Evolutionary conservation across 2,329 filamentous ascomycete species (phyloP).

Genomic region (Botrytis cinerea): DNA sequence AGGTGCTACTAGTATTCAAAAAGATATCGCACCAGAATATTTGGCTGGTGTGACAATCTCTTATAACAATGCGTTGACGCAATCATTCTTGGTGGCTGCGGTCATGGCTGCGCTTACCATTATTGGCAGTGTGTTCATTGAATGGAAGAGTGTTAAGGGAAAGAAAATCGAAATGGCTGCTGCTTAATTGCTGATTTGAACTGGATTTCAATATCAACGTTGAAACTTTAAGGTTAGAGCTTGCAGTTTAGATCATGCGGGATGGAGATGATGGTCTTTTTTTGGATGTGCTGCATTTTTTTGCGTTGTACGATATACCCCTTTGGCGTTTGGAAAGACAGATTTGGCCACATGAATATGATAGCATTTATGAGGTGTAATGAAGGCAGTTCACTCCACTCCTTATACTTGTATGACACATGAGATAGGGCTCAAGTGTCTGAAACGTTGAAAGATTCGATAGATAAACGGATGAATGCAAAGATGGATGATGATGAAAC

Average conservation of each 20-base stretch:
- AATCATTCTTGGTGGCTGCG: constrained; percentile 55
- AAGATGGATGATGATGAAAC: neutral
- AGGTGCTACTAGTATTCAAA: constrained; percentile 62
- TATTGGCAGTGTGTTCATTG: constrained; percentile 17
- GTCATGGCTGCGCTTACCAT: constrained; percentile 15
- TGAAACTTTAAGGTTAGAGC: neutral
- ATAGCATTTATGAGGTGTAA: neutral
- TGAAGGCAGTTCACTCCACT: neutral
- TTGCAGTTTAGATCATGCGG: neutral
- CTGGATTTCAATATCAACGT: neutral
- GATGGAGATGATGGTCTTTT: neutral
- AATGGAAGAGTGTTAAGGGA: constrained; percentile 52
- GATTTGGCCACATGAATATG: neutral
- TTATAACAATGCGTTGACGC: constrained; percentile 57
- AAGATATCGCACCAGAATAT: constrained; percentile 52
- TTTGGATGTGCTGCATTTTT: neutral
- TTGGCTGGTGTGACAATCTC: constrained; percentile 57
- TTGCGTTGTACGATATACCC: constrained; percentile 4
- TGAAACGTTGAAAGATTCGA: neutral
- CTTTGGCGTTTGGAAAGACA: constrained; percentile 1
- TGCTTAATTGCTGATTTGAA: constrained; percentile 27
- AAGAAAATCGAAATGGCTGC: constrained; percentile 41
- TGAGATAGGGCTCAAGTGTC: neutral
- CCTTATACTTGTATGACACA: neutral
- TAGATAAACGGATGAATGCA: neutral